These are phyloP conservation scores for Tagetes patula DNA, from an alignment of 129 eudicot species.

Conservation along the genomic window DNA sequence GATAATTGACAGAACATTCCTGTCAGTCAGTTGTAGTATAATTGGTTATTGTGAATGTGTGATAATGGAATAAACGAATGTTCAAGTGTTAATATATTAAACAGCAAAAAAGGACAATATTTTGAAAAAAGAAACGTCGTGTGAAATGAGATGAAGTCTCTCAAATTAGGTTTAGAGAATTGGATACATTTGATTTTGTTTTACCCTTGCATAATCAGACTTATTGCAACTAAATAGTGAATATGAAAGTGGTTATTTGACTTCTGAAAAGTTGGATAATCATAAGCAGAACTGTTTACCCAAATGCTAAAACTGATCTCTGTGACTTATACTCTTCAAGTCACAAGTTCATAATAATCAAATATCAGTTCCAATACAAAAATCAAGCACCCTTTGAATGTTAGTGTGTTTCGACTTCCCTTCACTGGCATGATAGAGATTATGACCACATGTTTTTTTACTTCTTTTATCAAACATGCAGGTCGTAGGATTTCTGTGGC, in stretches of 20 bases:
- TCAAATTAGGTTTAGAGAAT: neutral
- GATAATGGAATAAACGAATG: neutral
- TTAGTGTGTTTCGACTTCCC: slow-evolving; percentile 9
- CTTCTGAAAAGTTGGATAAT: neutral
- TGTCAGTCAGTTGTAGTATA: neutral
- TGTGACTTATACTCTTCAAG: neutral
- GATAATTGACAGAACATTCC: no score
- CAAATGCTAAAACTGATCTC: neutral
- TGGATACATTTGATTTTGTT: neutral
- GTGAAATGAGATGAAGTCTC: neutral
- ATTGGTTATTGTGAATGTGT: neutral
- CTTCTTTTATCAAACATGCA: slow-evolving; percentile 31
- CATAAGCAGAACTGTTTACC: neutral
- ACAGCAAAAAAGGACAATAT: neutral
- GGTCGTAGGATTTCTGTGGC: slow-evolving; percentile 92
- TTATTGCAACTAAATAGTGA: neutral
- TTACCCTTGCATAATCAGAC: neutral
- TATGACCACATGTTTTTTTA: slow-evolving; percentile 7
- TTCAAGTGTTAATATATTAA: slow-evolving; percentile 9
- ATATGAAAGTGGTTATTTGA: slow-evolving; percentile 4
- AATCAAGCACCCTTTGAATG: neutral
- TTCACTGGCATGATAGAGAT: neutral
- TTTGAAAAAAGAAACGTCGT: neutral
- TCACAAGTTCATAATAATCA: neutral
- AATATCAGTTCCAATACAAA: neutral